phyloP scores from a whole-genome alignment of 2,329 filamentous ascomycete species.

The Clathrospora elynae region DNA sequence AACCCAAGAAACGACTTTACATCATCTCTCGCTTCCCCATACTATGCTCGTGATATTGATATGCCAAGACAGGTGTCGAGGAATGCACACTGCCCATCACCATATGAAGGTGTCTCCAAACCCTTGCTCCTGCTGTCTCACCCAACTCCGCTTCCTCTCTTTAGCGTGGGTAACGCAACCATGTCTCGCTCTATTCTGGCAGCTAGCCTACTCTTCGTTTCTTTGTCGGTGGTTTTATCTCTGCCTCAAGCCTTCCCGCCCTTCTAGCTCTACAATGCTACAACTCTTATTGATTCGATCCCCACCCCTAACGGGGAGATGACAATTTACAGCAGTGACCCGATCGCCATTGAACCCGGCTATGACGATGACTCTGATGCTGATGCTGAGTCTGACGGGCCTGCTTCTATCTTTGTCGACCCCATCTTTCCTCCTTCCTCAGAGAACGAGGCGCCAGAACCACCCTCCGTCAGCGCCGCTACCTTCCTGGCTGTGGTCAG shows the following conservation, averaged over 20 bases:
- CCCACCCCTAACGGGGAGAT: not conserved
- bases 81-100: slow-evolving; percentile 18
- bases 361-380: not conserved
- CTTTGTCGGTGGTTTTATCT: slow-evolving; percentile 19
- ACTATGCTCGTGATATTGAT: slow-evolving; percentile 15
- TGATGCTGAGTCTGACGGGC: too few relatives aligned
- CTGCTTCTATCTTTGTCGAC: not conserved
- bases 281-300: not conserved
- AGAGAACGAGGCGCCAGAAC: not conserved
- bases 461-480: not conserved
- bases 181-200: slow-evolving; percentile 24
- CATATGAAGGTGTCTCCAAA: slow-evolving; percentile 15
- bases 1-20: slow-evolving; percentile 2
- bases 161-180: slow-evolving; percentile 23
- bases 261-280: slow-evolving; percentile 8
- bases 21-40: slow-evolving; percentile 18
- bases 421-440: not conserved
- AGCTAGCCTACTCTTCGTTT: slow-evolving; percentile 22
- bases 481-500: not conserved
- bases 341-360: slow-evolving; percentile 5
- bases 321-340: not conserved
- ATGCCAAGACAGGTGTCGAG: slow-evolving; percentile 9
- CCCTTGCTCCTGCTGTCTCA: slow-evolving; percentile 7
- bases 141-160: slow-evolving; percentile 11
- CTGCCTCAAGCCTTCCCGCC: slow-evolving; percentile 15